phyloP scores from a whole-genome alignment of 2,329 filamentous ascomycete species.

The Xylaria sp. region DNA sequence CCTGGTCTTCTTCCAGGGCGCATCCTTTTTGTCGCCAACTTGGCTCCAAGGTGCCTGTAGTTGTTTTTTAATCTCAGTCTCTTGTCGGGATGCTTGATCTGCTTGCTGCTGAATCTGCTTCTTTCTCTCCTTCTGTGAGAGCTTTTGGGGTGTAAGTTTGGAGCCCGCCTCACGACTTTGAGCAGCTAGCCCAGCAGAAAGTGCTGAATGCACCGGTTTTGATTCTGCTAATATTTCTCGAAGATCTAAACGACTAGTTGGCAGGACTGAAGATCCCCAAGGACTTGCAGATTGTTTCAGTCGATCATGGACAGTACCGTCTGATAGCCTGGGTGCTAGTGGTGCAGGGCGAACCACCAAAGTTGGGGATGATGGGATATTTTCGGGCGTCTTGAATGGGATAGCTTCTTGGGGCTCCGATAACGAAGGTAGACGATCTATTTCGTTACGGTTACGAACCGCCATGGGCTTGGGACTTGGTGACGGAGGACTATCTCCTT shows the following conservation, averaged over 20 bases:
- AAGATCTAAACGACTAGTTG: conserved; percentile 74
- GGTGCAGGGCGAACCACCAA: conserved; percentile 22
- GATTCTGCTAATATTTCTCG: conserved; percentile 77
- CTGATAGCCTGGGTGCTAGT: conserved; percentile 25
- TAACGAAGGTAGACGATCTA: conserved; percentile 48
- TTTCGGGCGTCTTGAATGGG: conserved; percentile 36
- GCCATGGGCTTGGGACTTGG: conserved; percentile 42
- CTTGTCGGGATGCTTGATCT: conserved; percentile 55
- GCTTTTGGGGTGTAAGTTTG: conserved; percentile 62
- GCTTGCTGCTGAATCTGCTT: conserved; percentile 77
- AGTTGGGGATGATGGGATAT: conserved; percentile 31
- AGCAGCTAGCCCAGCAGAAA: conserved; percentile 65
- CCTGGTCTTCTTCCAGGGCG: conserved; percentile 74
- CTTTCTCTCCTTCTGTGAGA: conserved; percentile 94
- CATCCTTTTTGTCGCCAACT: conserved; percentile 53
- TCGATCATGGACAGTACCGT: conserved; percentile 35
- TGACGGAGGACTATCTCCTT: conserved; percentile 47
- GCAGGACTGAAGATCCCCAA: conserved; percentile 62
- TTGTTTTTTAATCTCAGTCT: conserved; percentile 47
- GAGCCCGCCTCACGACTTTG: conserved; percentile 57
- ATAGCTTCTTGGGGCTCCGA: conserved; percentile 54
- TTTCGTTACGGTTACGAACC: conserved; percentile 38
- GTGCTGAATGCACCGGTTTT: conserved; percentile 60
- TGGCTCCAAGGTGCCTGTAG: conserved; percentile 60
- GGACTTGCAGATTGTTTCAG: conserved; percentile 52